These are phyloP conservation scores for Colletotrichum tanaceti DNA, from an alignment of 2,329 filamentous ascomycete species.

Conservation along the genomic window DNA sequence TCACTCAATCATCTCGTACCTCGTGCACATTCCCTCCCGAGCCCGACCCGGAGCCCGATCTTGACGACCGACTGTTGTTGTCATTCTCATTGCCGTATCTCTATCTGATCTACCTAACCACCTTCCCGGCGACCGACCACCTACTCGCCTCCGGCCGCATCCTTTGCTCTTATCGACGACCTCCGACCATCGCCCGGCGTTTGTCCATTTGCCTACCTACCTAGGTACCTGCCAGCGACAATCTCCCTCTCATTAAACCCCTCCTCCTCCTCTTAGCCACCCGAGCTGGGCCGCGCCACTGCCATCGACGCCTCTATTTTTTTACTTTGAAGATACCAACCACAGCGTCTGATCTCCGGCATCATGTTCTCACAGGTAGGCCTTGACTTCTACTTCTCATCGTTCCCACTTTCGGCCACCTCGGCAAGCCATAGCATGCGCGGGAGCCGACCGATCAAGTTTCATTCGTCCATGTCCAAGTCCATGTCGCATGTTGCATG, in stretches of 20 bases:
- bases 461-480: neutral
- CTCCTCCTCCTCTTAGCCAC: constrained; percentile 30
- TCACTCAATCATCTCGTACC: constrained; percentile 32
- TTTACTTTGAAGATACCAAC: neutral
- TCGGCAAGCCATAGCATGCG: constrained; percentile 2
- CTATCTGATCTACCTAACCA: neutral
- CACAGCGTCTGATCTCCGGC: neutral
- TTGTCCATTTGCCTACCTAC: neutral
- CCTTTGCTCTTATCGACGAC: neutral
- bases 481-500: too few species aligned
- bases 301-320: neutral
- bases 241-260: constrained; percentile 16
- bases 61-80: neutral
- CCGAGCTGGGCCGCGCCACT: constrained; percentile 5
- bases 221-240: neutral
- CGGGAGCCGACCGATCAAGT: constrained; percentile 1
- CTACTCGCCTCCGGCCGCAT: constrained; percentile 1
- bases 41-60: constrained; percentile 30
- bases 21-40: constrained; percentile 30
- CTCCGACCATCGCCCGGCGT: neutral
- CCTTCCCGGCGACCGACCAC: neutral
- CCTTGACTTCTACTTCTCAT: neutral
- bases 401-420: constrained; percentile 4
- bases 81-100: neutral
- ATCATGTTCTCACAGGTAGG: constrained; percentile 37